These are phyloP conservation scores for Botrytis fabae DNA, from an alignment of 2,329 filamentous ascomycete species.

Conservation along the genomic window DNA sequence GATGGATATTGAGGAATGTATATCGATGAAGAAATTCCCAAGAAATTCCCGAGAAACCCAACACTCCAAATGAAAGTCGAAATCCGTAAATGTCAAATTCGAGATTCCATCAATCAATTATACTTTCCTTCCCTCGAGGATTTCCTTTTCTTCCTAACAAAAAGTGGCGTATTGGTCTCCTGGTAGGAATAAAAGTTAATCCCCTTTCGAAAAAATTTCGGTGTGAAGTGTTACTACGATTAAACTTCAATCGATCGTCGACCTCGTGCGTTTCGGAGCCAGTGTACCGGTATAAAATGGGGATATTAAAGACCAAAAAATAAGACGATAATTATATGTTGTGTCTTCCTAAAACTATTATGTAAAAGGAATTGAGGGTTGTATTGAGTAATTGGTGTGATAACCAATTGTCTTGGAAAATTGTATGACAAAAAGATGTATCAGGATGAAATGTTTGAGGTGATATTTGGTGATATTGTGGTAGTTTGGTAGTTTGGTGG, in stretches of 20 bases:
- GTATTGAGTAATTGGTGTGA: background rate
- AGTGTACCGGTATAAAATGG: constrained; percentile 20
- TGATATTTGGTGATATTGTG: background rate
- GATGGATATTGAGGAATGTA: background rate
- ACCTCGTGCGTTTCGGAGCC: constrained; percentile 24
- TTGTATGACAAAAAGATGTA: constrained; percentile 11
- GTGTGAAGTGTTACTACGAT: background rate
- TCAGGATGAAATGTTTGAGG: background rate
- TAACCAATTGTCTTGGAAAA: constrained; percentile 14
- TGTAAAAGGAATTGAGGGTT: background rate
- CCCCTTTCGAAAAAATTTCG: background rate
- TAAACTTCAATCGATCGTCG: constrained; percentile 22
- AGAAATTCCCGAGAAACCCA: background rate
- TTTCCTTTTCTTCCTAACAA: background rate
- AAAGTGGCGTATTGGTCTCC: constrained; percentile 21
- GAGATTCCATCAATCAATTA: background rate
- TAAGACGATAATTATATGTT: constrained; percentile 15
- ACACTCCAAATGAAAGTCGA: background rate
- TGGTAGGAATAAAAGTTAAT: background rate
- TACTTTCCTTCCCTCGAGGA: background rate
- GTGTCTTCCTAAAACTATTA: background rate
- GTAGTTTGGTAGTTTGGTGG: too few relatives aligned
- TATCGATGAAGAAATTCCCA: background rate
- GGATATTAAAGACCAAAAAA: background rate
- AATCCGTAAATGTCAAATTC: background rate